phyloP scores from a whole-genome alignment of 441 rosid genomes.

The Brassica balearica region DNA sequence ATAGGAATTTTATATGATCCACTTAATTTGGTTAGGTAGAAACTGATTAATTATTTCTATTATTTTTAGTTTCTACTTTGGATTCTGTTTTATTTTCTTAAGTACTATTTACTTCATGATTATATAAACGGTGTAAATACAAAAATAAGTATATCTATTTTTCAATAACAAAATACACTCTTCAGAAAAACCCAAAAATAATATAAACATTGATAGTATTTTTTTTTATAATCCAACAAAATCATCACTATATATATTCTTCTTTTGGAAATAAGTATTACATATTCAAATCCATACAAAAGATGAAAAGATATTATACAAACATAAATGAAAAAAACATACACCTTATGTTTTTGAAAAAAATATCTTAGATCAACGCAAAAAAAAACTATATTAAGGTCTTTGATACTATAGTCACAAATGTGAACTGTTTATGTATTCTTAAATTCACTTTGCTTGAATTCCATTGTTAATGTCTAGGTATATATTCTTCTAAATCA shows the following conservation, averaged over 20 bases:
- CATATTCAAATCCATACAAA: neutral
- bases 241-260: neutral
- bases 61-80: neutral
- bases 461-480: neutral
- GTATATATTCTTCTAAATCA: neutral
- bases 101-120: conserved; percentile 2
- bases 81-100: neutral
- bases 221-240: neutral
- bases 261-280: neutral
- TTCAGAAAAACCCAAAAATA: neutral
- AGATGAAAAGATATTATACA: neutral
- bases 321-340: neutral
- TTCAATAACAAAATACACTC: neutral
- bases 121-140: neutral
- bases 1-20: neutral
- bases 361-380: neutral
- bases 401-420: neutral
- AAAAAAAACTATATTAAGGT: neutral
- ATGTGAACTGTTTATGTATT: neutral
- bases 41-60: neutral
- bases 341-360: neutral
- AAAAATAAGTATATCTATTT: neutral
- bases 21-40: neutral
- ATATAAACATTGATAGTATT: neutral
- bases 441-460: neutral